Base-by-base conservation (phyloP, 1,284 basidiomycete species). In the Rhodotorula sp. region DNA sequence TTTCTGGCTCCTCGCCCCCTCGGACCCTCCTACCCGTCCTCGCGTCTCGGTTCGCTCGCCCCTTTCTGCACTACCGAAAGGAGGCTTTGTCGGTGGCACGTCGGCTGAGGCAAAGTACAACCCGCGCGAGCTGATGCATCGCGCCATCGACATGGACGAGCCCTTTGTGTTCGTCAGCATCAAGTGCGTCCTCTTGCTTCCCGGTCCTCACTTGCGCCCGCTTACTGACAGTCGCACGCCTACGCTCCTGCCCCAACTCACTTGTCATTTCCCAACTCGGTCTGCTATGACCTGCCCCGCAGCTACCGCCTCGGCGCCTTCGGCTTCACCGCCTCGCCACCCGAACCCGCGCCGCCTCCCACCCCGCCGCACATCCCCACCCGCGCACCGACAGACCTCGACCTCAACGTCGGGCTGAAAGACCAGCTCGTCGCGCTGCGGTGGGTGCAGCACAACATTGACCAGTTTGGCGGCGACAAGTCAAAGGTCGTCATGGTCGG, bases 391-490 rank as follows among this genome's bases (percentile, higher is more conserved):
- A 27, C 58, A 7, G 74, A 76, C 7, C 70, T 74, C 52, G 74
- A 76, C 49, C 60, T 76, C 17, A 76, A 76, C 68, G 74, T 70
- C 61, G 74, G 70, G 5, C 27, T 76, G 45, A 76, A 76, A 55
- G 74, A 76, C 54, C 74, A 76, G 66, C 41, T 74, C 14, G 23
- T 61, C 25, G 74, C 74, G 56, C 63, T 76, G 7, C 17, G 67
- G n/a, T 76, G 74, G 74, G 54, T 74, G 2, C 61, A 64, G 14
- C n/a, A 50, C 16, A 52, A 76, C 58, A 74, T 76, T 13, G 63
- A 14, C 7, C 49, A 62, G 44, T 74, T 71, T 46, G 74, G 74
- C 8, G 72, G 72, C 3, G 72, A 75, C 42, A 55, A 45, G 16
- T 27, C 57, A 7, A 73, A 73, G 64, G 70, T 74, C 16, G 68